Conservation (phyloP, 257 asterid genomes). For the Parsonsia alboflavescens region DNA sequence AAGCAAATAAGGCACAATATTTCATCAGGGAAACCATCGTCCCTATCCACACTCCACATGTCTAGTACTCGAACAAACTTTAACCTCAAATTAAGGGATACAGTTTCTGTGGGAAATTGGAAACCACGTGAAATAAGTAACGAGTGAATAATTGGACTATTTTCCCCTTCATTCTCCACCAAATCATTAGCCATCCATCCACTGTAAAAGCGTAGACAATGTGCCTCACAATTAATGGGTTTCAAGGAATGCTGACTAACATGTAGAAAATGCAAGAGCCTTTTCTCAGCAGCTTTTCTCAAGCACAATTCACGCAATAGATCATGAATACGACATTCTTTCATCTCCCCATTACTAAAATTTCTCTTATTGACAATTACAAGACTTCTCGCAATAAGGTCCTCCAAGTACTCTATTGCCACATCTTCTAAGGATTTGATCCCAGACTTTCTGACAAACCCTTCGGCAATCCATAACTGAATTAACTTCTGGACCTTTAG, state of each 20-base stretch:
- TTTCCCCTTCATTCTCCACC: too few relatives aligned
- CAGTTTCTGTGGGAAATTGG: too few relatives aligned
- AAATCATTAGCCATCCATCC: background rate
- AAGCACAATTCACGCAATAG: background rate
- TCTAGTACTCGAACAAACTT: background rate
- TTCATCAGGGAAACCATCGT: background rate
- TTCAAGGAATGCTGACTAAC: too few relatives aligned
- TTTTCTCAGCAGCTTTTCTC: background rate
- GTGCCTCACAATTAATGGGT: too few relatives aligned
- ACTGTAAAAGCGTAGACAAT: background rate
- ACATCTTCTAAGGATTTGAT: background rate
- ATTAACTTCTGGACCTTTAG: background rate
- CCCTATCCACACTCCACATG: background rate
- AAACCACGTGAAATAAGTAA: background rate
- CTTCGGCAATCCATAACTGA: constrained; percentile 15
- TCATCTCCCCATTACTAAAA: constrained; percentile 1
- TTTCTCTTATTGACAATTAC: background rate
- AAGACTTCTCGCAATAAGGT: constrained; percentile 7
- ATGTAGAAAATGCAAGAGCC: background rate
- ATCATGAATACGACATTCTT: constrained; percentile 17
- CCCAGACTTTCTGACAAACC: constrained; percentile 7
- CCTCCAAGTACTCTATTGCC: constrained; percentile 13
- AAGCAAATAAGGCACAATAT: background rate
- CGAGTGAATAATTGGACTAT: background rate
- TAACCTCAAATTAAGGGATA: background rate